Evolutionary conservation across 108 stramenopile genomes (phyloP).

Genomic region (Stephanodiscus minutulus): DNA sequence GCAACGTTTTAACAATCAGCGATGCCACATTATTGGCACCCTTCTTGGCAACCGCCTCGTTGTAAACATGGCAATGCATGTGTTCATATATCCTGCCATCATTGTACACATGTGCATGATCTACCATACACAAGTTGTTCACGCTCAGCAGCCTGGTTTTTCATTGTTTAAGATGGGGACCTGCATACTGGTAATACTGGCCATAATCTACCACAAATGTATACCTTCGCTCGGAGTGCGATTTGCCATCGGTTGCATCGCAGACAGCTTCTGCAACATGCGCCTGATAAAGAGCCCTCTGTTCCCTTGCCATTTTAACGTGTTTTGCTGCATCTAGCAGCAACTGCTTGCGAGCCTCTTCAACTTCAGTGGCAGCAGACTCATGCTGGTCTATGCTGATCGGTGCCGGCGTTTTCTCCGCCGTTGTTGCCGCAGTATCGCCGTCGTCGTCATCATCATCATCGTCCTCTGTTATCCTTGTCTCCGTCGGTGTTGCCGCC

Average conservation of each 20-base stretch:
- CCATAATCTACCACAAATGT: too few species aligned
- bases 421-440: too few species aligned
- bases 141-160: neutral
- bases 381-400: neutral
- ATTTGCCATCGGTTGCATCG: too few species aligned
- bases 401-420: neutral
- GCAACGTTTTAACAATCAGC: slow-evolving; percentile 17
- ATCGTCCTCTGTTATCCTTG: too few species aligned
- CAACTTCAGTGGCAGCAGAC: neutral
- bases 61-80: slow-evolving; percentile 17
- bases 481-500: too few species aligned
- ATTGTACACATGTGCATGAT: slow-evolving; percentile 4
- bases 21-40: slow-evolving; percentile 29
- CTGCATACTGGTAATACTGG: too few species aligned
- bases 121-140: slow-evolving; percentile 7
- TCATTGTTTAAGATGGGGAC: neutral
- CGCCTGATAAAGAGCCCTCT: too few species aligned
- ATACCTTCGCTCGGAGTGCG: too few species aligned
- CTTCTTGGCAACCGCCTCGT: neutral
- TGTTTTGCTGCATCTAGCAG: neutral
- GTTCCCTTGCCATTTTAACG: too few species aligned
- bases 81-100: neutral
- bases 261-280: too few species aligned
- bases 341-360: neutral
- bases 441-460: too few species aligned